Evolutionary conservation across 495 filamentous ascomycete genomes (phyloP), one percentile per base, ranked within the genome.

Genomic region (Podospora sp.): DNA sequence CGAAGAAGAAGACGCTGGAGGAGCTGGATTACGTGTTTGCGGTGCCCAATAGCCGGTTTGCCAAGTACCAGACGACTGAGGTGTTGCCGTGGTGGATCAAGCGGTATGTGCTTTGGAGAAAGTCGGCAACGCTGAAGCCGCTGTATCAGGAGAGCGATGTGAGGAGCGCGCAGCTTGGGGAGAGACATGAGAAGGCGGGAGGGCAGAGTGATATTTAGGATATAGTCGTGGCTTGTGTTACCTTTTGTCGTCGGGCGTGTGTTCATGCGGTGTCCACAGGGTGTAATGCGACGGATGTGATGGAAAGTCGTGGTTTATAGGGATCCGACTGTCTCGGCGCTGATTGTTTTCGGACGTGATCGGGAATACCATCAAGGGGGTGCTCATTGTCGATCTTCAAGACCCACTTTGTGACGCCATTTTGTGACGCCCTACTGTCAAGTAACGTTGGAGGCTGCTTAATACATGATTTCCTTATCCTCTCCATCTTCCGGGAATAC

Each of bases 11-110:
- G 18, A 87, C 86, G 3, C 80, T 90, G 12, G 91, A 96, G 76
- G 92, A 96, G 74, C 81, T 96, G 46, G 91, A 96, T 77, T 92
- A 93, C 72, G 87, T 96, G 63, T 96, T 92, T 68, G 90, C 87
- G 8, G 89, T 92, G 14, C 89, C 89, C 0, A 89, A 85, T 25
- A 71, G 83, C 52, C 82, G 81, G 40, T 90, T 92, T 73, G 85
- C 84, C 72, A 67, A 67, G 35, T 91, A 92, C 72, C 90, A 95
- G 77, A 33, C 87, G 29, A 83, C 74, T 62, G 82, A 86, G 68
- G 86, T 80, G 3, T 78, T 92, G n/a, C 84, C 84, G 0, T 94
- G 84, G 79, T 94, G 87, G 84, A 71, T 91, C 73, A 88, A 87
- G 74, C 81, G 87, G 29, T 91, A 86, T 66, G 76, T 94, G 36